These are phyloP conservation scores for Phytophthora sansomeana DNA, from an alignment of 352 stramenopile species.

Conservation along the genomic window DNA sequence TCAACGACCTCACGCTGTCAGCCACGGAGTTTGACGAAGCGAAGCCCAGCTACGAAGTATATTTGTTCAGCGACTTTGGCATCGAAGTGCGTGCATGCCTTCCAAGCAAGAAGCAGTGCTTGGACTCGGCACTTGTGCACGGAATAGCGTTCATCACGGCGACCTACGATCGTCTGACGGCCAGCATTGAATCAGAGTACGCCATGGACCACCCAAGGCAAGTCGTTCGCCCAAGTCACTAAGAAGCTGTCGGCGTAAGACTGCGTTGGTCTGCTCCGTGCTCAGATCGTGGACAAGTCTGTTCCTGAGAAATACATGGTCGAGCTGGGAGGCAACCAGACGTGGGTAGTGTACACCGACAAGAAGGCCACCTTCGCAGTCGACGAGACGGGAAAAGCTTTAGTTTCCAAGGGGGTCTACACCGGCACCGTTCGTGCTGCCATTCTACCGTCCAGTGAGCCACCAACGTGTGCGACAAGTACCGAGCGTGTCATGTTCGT, in stretches of 20 bases:
- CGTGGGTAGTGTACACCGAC: slow-evolving; percentile 71
- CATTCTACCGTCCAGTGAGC: slow-evolving; percentile 43
- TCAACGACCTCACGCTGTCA: slow-evolving; percentile 73
- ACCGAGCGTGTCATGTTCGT: slow-evolving; percentile 55
- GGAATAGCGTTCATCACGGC: slow-evolving; percentile 76
- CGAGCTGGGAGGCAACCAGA: slow-evolving; percentile 61
- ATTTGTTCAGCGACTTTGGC: slow-evolving; percentile 67
- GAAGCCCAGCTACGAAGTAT: slow-evolving; percentile 63
- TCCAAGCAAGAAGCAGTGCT: slow-evolving; percentile 39
- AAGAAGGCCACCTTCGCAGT: slow-evolving; percentile 41
- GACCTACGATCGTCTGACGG: slow-evolving; percentile 58
- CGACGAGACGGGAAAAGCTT: slow-evolving; percentile 36
- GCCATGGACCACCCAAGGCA: too few species aligned
- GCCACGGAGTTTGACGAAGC: slow-evolving; percentile 53
- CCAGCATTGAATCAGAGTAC: slow-evolving; percentile 51
- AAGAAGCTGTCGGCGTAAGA: too few species aligned
- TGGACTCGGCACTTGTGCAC: slow-evolving; percentile 59
- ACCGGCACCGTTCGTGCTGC: slow-evolving; percentile 59
- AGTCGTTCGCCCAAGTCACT: too few species aligned
- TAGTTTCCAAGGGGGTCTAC: slow-evolving; percentile 46
- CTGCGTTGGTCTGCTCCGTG: too few species aligned
- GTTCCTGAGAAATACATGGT: slow-evolving; percentile 61
- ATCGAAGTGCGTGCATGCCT: slow-evolving; percentile 53
- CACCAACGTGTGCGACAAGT: slow-evolving; percentile 53
- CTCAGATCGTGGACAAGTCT: slow-evolving; percentile 42